Percentiles rank a stretch among this genome's conserved stretches.
These are phyloP conservation scores for Microascus cirrosus DNA, from an alignment of 2,329 filamentous ascomycete genomes.

Conservation along the genomic window DNA sequence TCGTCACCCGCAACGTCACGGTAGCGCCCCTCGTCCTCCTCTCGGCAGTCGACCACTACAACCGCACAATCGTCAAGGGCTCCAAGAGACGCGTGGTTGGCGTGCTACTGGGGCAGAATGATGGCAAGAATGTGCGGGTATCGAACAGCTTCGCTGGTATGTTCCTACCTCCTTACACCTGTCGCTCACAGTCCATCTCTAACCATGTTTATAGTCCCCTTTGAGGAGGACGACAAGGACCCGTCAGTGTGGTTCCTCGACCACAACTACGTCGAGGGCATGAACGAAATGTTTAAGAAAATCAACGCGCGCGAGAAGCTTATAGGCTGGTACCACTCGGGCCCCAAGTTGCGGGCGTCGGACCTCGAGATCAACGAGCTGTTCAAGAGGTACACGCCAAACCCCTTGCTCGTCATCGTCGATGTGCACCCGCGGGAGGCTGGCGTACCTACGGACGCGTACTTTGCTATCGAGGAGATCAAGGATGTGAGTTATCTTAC, in stretches of 20 bases:
- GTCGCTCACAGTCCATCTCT: background rate
- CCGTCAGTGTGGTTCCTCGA: constrained; percentile 98
- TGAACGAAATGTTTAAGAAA: constrained; percentile 99
- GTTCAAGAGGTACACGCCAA: constrained; percentile 97
- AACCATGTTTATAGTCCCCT: constrained; percentile 56
- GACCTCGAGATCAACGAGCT: constrained; percentile 99
- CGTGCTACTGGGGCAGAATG: constrained; percentile 88
- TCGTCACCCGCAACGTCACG: constrained; percentile 89
- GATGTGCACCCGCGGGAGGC: constrained; percentile 98
- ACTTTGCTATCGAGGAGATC: constrained; percentile 98
- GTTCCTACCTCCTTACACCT: constrained; percentile 9
- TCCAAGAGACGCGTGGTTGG: constrained; percentile 82
- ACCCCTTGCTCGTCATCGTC: constrained; percentile 92
- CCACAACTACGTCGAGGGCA: constrained; percentile 98
- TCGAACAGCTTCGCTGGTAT: constrained; percentile 98
- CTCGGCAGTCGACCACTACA: constrained; percentile 96
- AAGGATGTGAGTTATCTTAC: constrained; percentile 66
- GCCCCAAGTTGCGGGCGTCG: constrained; percentile 89
- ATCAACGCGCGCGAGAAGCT: constrained; percentile 98
- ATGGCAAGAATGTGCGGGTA: constrained; percentile 90
- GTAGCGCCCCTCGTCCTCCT: constrained; percentile 96
- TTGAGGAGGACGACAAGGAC: constrained; percentile 98
- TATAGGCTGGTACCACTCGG: constrained; percentile 99
- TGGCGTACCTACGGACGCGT: constrained; percentile 94
- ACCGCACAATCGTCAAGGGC: constrained; percentile 79